Percentiles rank a stretch among this genome's conserved stretches.
Evolutionary conservation across 2,329 filamentous ascomycete species (phyloP).

Genomic region (Claviceps humidiphila): DNA sequence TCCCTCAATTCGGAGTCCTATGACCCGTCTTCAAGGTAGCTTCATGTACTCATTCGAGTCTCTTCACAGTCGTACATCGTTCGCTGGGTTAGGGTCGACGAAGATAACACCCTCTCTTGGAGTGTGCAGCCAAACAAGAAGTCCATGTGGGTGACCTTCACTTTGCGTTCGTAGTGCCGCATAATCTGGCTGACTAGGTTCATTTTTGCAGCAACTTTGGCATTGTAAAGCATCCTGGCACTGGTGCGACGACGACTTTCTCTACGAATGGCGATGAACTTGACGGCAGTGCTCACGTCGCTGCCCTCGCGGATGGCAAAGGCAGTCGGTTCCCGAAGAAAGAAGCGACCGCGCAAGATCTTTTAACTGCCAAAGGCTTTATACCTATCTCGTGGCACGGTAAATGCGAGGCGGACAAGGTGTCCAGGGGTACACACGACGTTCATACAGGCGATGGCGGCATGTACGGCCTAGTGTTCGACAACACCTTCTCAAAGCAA

Average conservation of each 20-base stretch:
- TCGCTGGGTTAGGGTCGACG: conserved; percentile 86
- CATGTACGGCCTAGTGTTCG: conserved; percentile 93
- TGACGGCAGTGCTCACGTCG: conserved; percentile 30
- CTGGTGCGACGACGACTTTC: conserved; percentile 37
- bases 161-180: neutral
- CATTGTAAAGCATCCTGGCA: conserved; percentile 91
- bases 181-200: conserved; percentile 8
- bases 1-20: neutral
- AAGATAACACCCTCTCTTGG: conserved; percentile 90
- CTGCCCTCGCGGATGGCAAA: conserved; percentile 30
- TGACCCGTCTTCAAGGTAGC: neutral
- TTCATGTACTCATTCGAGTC: conserved; percentile 8
- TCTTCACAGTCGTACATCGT: conserved; percentile 81
- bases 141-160: conserved; percentile 50
- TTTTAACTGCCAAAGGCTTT: conserved; percentile 54
- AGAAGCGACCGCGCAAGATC: conserved; percentile 48
- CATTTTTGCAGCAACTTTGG: conserved; percentile 61
- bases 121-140: conserved; percentile 96
- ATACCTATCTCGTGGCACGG: conserved; percentile 72
- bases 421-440: conserved; percentile 80
- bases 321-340: conserved; percentile 38
- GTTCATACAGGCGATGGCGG: conserved; percentile 62
- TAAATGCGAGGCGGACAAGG: conserved; percentile 93
- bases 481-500: conserved; percentile 97
- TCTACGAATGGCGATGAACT: conserved; percentile 30